phyloP scores from a whole-genome alignment of 768 basidiomycete genomes.

The Lentinus tigrinus region DNA sequence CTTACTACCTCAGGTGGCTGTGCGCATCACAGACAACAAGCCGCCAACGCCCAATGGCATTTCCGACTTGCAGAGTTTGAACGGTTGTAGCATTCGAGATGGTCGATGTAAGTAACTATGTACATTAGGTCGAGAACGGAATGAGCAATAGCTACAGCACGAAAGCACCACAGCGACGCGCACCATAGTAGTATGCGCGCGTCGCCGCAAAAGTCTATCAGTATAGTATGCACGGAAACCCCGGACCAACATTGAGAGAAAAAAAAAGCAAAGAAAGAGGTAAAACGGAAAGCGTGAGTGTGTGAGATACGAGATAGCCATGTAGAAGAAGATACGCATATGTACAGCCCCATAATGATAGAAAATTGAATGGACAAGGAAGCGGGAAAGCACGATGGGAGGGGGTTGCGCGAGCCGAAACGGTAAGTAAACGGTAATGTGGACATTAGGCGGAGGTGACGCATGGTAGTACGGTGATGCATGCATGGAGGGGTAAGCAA shows the following conservation, averaged over 20 bases:
- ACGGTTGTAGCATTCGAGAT: not conserved
- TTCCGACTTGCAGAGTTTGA: too few species aligned
- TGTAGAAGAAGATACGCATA: not conserved
- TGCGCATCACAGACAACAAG: too few species aligned
- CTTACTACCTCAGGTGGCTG: too few species aligned
- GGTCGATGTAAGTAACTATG: constrained; percentile 1
- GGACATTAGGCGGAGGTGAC: constrained; percentile 10
- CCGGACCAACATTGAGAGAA: not conserved
- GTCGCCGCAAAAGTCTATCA: not conserved
- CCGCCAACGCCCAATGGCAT: too few species aligned
- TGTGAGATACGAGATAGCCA: not conserved
- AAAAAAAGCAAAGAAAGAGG: not conserved
- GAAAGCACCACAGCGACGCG: not conserved
- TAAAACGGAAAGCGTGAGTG: too few species aligned
- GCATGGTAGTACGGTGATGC: constrained; percentile 6
- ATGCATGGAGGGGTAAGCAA: not conserved
- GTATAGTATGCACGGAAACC: not conserved
- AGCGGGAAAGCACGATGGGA: not conserved
- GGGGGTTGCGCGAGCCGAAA: not conserved
- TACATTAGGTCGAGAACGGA: not conserved
- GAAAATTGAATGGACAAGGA: not conserved
- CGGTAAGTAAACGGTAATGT: not conserved
- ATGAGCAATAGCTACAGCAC: constrained; percentile 10
- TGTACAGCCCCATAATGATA: constrained; percentile 3
- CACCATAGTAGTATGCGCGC: not conserved